Evolutionary conservation across 1,284 basidiomycete species (phyloP).

Genomic region (Ustilago lituana): DNA sequence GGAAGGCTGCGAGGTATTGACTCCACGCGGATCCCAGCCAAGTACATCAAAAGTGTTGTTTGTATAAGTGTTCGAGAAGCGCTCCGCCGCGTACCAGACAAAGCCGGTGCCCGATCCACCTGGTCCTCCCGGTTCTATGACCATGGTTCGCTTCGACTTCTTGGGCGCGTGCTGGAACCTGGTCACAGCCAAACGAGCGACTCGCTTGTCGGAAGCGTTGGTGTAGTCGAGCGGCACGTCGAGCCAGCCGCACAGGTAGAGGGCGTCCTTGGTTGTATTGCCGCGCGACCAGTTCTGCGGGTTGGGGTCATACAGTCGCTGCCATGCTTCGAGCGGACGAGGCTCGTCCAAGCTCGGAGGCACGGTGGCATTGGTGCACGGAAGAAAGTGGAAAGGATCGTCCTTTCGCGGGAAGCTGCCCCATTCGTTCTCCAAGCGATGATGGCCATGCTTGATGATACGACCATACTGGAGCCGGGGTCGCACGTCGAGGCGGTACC

Average conservation of each 20-base stretch:
- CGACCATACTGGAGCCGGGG: neutral
- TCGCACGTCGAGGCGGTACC: neutral
- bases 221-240: constrained; percentile 53
- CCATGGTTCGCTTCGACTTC: constrained; percentile 18
- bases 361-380: constrained; percentile 26
- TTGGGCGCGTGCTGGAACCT: constrained; percentile 17
- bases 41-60: constrained; percentile 33
- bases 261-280: neutral
- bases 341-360: constrained; percentile 17
- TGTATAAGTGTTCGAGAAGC: constrained; percentile 9
- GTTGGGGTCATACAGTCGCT: constrained; percentile 14
- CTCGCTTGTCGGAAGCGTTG: constrained; percentile 22
- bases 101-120: constrained; percentile 36
- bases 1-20: constrained; percentile 31
- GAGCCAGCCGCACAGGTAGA: constrained; percentile 44
- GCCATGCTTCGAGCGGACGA: constrained; percentile 10
- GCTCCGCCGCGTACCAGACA: constrained; percentile 21
- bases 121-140: constrained; percentile 48
- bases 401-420: constrained; percentile 12
- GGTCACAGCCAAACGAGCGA: constrained; percentile 28
- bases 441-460: constrained; percentile 6
- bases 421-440: constrained; percentile 3
- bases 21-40: constrained; percentile 45
- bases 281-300: constrained; percentile 22
- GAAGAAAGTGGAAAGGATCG: constrained; percentile 37